These are phyloP conservation scores for Pseudonectria foliicola DNA, from an alignment of 2,329 filamentous ascomycete species.

Conservation along the genomic window DNA sequence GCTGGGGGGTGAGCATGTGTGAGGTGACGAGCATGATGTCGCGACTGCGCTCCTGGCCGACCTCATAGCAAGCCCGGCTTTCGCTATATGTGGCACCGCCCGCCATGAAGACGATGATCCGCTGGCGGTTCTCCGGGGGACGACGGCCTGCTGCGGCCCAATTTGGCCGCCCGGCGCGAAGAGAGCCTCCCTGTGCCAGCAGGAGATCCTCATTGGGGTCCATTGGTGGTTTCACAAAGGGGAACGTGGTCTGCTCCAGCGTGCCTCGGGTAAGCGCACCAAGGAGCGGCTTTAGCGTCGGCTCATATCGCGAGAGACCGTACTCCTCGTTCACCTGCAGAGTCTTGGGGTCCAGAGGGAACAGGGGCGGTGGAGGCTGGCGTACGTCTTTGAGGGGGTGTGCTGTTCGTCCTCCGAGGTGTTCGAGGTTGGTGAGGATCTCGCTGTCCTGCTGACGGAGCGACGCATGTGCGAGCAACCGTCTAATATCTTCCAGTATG, in stretches of 20 bases:
- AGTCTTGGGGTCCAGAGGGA: constrained; percentile 56
- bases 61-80: constrained; percentile 80
- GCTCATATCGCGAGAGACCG: constrained; percentile 79
- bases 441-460: constrained; percentile 68
- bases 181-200: constrained; percentile 58
- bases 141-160: constrained; percentile 81
- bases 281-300: constrained; percentile 74
- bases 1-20: constrained; percentile 82
- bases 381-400: constrained; percentile 68
- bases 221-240: constrained; percentile 64
- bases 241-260: constrained; percentile 60
- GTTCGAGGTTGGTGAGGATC: constrained; percentile 68
- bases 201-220: constrained; percentile 54
- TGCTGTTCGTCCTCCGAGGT: constrained; percentile 69
- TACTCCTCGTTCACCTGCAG: constrained; percentile 64
- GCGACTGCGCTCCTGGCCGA: constrained; percentile 62
- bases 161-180: constrained; percentile 86
- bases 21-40: constrained; percentile 86
- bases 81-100: constrained; percentile 94
- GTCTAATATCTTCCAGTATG: constrained; percentile 73
- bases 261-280: constrained; percentile 63
- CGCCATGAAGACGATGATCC: constrained; percentile 89
- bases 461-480: constrained; percentile 75
- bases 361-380: constrained; percentile 58
- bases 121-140: constrained; percentile 72